Base-by-base conservation (phyloP, 1,284 basidiomycete genomes). In the Heterobasidion irregulare region DNA sequence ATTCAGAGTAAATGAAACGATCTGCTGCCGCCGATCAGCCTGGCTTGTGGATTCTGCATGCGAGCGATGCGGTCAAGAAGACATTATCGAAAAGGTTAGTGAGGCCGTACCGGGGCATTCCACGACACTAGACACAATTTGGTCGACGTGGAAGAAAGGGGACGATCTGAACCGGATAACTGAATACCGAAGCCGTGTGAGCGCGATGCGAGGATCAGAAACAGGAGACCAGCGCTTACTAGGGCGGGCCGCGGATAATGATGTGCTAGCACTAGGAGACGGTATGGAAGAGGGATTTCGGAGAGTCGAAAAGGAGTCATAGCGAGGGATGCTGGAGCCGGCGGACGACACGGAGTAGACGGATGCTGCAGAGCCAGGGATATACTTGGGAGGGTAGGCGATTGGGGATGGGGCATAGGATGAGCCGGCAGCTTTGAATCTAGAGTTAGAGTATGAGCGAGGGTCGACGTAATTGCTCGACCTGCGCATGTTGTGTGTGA, bases 161-260 rank as follows among this genome's bases (percentile, higher is more conserved):
- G 88, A 92, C 15, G 81, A 75, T 62, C 84, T 89, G 71, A 93
- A 94, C 55, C 79, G 80, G 54, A 93, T 84, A 34, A 66, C 87
- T 88, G 62, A 50, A 13, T 41, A 41, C 32, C 26, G 15, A 50
- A 19, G 15, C 13, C 33, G 49, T n/a, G 26, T 50, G 33, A 50
- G 49, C 35, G 26, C 46, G 35, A 33, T 15, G 35, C 36, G 13
- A 19, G 33, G 18, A 8, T 26, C 26, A 48, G 18, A 47, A 32
- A 26, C 8, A 46, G 6, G 33, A 35, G 32, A 13, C 15, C 12
- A 36, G 10, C 16, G 35, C 50, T 38, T 52, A 52, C 50, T 15
- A 8, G 35, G 50, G 16, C 18, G 33, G 48, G 26, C 16, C 8
- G 38, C 67, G 52, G 69, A 62, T 54, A 64, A 54, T 3, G 73